These are phyloP conservation scores for Sideroxylon spinosum DNA, from an alignment of 179 eudicot species.

Conservation along the genomic window DNA sequence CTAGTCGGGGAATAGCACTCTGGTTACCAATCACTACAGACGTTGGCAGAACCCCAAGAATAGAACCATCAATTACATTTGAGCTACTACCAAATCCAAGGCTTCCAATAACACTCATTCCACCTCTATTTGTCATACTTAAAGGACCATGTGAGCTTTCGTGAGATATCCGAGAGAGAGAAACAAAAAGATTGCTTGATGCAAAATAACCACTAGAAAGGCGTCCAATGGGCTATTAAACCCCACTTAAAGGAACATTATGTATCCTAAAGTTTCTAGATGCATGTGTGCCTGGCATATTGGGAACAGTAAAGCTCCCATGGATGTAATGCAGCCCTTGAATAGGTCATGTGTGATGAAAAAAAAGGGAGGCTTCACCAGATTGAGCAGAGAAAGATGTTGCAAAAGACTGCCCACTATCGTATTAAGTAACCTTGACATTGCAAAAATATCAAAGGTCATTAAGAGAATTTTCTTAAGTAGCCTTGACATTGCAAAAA, in stretches of 20 bases:
- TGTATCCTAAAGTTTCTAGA: constrained; percentile 77
- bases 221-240: constrained; percentile 75
- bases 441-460: constrained; percentile 43
- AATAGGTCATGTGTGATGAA: constrained; percentile 67
- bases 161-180: constrained; percentile 87
- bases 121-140: constrained; percentile 83
- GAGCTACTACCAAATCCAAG: constrained; percentile 65
- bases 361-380: constrained; percentile 58
- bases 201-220: constrained; percentile 75
- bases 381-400: constrained; percentile 58
- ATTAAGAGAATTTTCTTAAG: no score
- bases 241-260: constrained; percentile 66
- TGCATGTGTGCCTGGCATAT: constrained; percentile 62
- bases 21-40: constrained; percentile 82
- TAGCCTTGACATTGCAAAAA: constrained; percentile 55
- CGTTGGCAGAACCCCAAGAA: constrained; percentile 84
- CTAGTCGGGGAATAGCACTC: constrained; percentile 70
- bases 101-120: constrained; percentile 81
- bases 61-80: constrained; percentile 76
- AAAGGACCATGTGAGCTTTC: constrained; percentile 81
- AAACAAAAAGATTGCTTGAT: constrained; percentile 74
- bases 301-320: constrained; percentile 78
- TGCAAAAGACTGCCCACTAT: constrained; percentile 42
- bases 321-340: constrained; percentile 72
- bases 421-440: constrained; percentile 69